Evolutionary conservation across 768 basidiomycete genomes (phyloP).

Genomic region (Zangia roseola): DNA sequence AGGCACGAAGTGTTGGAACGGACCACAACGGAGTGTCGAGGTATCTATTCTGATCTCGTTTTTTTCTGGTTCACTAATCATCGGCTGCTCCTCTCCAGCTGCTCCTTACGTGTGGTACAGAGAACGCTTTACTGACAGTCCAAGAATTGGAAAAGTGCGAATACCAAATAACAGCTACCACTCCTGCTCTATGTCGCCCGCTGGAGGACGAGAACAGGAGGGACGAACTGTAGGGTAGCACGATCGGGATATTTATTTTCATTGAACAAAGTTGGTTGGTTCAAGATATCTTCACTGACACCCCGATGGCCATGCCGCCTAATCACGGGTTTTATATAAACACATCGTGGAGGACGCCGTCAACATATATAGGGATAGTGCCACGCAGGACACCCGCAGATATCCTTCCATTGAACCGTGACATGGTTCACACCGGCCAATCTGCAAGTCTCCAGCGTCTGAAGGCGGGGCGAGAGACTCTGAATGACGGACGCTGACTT

Average conservation of each 20-base stretch:
- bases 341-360: too few relatives aligned
- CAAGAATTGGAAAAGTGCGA: constrained; percentile 96
- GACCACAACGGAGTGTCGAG: constrained; percentile 82
- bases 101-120: constrained; percentile 77
- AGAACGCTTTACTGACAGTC: constrained; percentile 76
- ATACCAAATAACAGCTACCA: constrained; percentile 83
- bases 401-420: too few relatives aligned
- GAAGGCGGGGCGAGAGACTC: too few relatives aligned
- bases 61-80: constrained; percentile 3
- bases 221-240: constrained; percentile 26
- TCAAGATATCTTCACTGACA: not conserved
- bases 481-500: too few relatives aligned
- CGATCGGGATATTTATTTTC: constrained; percentile 2
- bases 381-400: too few relatives aligned
- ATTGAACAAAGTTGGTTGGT: not conserved
- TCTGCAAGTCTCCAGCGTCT: too few relatives aligned
- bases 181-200: constrained; percentile 74
- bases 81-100: constrained; percentile 45
- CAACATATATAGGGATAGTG: too few relatives aligned
- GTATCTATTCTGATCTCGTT: constrained; percentile 39
- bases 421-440: too few relatives aligned
- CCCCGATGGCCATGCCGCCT: too few relatives aligned
- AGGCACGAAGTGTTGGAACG: constrained; percentile 95
- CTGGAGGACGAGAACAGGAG: constrained; percentile 34
- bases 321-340: too few relatives aligned